phyloP scores from a whole-genome alignment of 2,329 filamentous ascomycete genomes.

The Nothopassalora personata region DNA sequence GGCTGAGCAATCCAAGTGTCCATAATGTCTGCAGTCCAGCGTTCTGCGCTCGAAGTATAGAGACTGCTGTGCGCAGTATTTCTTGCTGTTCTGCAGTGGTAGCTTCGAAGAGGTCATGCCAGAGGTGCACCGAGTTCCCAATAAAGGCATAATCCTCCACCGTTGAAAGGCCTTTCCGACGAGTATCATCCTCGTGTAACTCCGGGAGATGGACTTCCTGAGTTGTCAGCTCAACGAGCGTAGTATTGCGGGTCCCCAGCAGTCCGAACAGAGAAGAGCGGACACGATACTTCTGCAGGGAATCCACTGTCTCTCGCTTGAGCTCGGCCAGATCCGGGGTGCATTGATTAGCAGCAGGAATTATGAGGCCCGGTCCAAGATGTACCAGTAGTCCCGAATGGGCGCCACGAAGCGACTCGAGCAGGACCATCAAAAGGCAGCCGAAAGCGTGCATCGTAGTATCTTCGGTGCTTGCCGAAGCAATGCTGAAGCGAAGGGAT shows the following conservation, averaged over 20 bases:
- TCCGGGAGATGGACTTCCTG: background rate
- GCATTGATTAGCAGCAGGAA: background rate
- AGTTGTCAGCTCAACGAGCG: background rate
- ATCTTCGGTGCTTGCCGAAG: background rate
- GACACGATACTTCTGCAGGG: background rate
- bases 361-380: background rate
- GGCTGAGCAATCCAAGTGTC: background rate
- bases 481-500: background rate
- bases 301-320: background rate
- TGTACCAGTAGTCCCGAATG: background rate
- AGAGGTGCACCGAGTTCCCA: background rate
- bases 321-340: background rate
- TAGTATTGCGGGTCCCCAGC: background rate
- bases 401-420: background rate
- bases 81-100: background rate
- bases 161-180: background rate
- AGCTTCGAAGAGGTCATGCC: background rate
- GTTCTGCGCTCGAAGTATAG: background rate
- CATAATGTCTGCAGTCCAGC: background rate
- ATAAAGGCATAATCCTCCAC: background rate
- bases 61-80: background rate
- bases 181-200: background rate
- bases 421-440: background rate
- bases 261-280: background rate
- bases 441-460: background rate